These are phyloP conservation scores for Phyllosticta paracitricarpa DNA, from an alignment of 2,329 filamentous ascomycete species.

Conservation along the genomic window DNA sequence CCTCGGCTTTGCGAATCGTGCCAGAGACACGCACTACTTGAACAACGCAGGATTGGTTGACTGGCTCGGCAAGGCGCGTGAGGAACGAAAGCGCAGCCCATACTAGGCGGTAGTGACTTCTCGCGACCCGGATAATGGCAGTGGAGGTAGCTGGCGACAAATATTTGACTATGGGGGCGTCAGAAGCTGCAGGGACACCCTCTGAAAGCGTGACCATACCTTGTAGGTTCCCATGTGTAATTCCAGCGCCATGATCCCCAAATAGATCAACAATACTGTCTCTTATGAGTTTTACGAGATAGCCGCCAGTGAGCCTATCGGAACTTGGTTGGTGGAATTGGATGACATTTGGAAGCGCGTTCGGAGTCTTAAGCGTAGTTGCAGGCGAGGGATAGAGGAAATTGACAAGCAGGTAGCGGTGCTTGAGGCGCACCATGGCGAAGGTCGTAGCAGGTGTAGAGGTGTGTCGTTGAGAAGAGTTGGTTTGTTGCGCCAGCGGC, in stretches of 20 bases:
- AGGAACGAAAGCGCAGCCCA: constrained; percentile 85
- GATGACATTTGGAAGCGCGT: constrained; percentile 49
- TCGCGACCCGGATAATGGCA: constrained; percentile 75
- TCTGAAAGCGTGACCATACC: constrained; percentile 39
- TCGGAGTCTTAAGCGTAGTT: constrained; percentile 16
- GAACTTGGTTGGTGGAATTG: constrained; percentile 71
- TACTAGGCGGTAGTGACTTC: constrained; percentile 73
- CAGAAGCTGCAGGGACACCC: neutral
- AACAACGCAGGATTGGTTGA: constrained; percentile 61
- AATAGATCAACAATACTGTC: constrained; percentile 26
- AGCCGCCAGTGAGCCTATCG: constrained; percentile 55
- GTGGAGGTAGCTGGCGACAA: constrained; percentile 86
- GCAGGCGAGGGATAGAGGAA: constrained; percentile 69
- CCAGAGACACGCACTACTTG: constrained; percentile 81
- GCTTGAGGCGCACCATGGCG: constrained; percentile 90
- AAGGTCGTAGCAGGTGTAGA: neutral
- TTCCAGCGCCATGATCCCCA: constrained; percentile 80
- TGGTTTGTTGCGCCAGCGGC: neutral
- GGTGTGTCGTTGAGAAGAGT: neutral
- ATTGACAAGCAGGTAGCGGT: constrained; percentile 90
- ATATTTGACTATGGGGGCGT: constrained; percentile 64
- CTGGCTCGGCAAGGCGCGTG: constrained; percentile 53
- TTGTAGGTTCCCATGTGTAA: constrained; percentile 57
- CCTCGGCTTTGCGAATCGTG: constrained; percentile 84
- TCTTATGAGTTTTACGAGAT: constrained; percentile 56